Evolutionary conservation across 1,139 yeast genomes (phyloP).

Genomic region (Debaryomyces subglobosus): DNA sequence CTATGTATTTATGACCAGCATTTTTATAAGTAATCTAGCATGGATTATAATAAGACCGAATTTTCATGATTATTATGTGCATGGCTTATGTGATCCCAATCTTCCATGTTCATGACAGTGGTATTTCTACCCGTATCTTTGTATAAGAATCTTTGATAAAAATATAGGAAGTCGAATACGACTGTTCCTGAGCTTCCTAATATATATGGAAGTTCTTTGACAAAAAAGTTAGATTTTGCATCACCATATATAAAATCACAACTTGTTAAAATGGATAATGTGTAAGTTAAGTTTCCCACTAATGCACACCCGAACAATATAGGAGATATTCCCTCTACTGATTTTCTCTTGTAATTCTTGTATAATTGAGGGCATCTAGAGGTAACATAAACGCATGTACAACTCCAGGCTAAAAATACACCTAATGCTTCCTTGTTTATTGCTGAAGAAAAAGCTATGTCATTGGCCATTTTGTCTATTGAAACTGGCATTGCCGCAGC

Average conservation of each 20-base stretch:
- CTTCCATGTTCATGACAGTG: conserved; percentile 29
- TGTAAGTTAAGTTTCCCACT: conserved; percentile 78
- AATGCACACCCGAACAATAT: conserved; percentile 78
- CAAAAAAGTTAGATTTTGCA: conserved; percentile 51
- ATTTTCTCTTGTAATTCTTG: conserved; percentile 73
- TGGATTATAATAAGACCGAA: background rate
- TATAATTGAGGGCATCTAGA: conserved; percentile 86
- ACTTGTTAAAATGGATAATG: conserved; percentile 68
- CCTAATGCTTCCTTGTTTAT: conserved; percentile 41
- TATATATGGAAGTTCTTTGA: conserved; percentile 77
- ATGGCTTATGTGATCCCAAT: conserved; percentile 21
- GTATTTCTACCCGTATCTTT: conserved; percentile 31
- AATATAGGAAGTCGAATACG: conserved; percentile 72
- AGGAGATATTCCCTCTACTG: conserved; percentile 85
- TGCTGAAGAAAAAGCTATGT: conserved; percentile 1
- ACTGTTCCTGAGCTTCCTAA: conserved; percentile 89
- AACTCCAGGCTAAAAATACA: conserved; percentile 72
- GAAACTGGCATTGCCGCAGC: conserved; percentile 26
- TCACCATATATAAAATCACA: conserved; percentile 38
- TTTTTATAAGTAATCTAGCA: background rate
- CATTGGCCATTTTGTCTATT: background rate
- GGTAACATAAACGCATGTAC: conserved; percentile 72
- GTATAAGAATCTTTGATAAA: conserved; percentile 60
- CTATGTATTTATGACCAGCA: background rate
- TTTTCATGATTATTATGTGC: background rate